Evolutionary conservation across 2,329 filamentous ascomycete species (phyloP).

Genomic region (Trichoderma breve): DNA sequence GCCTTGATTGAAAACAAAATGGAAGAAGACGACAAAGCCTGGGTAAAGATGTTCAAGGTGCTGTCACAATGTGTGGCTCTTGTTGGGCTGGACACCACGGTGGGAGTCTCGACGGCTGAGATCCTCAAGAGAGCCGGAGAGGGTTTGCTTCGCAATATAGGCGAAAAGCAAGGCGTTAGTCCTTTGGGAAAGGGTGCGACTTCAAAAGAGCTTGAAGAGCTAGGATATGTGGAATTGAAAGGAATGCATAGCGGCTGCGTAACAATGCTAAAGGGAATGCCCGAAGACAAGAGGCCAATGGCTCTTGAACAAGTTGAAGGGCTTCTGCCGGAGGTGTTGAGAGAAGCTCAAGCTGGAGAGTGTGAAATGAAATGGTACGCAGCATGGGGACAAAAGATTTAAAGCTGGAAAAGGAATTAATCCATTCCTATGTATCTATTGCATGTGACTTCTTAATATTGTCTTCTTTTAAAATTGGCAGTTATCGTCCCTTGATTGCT

Average conservation of each 20-base stretch:
- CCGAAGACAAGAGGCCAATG: not conserved
- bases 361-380: not conserved
- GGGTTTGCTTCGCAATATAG: not conserved
- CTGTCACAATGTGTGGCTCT: not conserved
- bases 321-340: not conserved
- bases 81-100: not conserved
- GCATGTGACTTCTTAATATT: too few species aligned
- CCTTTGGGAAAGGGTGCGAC: not conserved
- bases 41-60: not conserved
- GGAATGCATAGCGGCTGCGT: not conserved
- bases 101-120: not conserved
- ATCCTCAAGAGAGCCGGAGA: not conserved
- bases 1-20: not conserved
- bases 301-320: not conserved
- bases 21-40: not conserved
- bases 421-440: not conserved
- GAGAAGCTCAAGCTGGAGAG: not conserved
- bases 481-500: too few species aligned
- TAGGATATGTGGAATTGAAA: not conserved
- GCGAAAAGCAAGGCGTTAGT: not conserved
- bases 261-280: not conserved
- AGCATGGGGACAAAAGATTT: conserved; percentile 4
- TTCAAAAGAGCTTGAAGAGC: not conserved
- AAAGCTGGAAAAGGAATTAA: not conserved
- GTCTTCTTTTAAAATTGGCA: too few species aligned